A percentile compares a stretch with the other conserved stretches of the same genome.
phyloP scores from a whole-genome alignment of 441 rosid genomes.

The Capsella rubella region DNA sequence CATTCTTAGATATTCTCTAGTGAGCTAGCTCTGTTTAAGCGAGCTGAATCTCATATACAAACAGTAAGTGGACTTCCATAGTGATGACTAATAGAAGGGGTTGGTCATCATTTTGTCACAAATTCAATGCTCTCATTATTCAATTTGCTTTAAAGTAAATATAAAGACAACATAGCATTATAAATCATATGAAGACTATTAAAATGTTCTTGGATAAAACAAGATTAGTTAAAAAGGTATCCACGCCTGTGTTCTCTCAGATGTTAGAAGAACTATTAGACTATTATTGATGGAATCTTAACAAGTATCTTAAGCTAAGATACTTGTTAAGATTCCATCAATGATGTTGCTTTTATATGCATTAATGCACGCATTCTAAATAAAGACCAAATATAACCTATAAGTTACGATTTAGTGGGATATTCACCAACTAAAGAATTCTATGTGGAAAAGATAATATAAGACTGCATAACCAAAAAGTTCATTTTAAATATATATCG shows the following conservation, averaged over 20 bases:
- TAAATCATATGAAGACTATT: background rate
- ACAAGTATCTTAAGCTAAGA: no score
- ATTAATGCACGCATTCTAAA: background rate
- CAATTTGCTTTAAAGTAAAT: background rate
- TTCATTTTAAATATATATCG: no score
- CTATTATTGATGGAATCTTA: no score
- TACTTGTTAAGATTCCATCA: no score
- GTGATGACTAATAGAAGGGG: background rate
- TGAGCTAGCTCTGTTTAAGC: background rate
- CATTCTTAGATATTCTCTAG: background rate
- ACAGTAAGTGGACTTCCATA: no score
- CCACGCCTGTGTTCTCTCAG: background rate
- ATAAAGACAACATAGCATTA: slow-evolving; percentile 1
- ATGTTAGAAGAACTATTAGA: background rate
- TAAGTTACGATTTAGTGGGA: slow-evolving; percentile 2
- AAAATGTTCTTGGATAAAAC: background rate
- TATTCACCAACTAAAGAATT: slow-evolving; percentile 6
- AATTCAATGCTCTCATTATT: background rate
- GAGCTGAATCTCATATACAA: no score
- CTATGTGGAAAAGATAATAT: background rate
- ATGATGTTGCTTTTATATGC: background rate
- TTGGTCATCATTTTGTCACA: background rate
- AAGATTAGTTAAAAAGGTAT: background rate
- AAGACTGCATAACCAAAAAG: background rate
- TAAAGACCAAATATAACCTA: background rate